Evolutionary conservation across 257 asterid species (phyloP).

Genomic region (Solanum pinnatisectum): DNA sequence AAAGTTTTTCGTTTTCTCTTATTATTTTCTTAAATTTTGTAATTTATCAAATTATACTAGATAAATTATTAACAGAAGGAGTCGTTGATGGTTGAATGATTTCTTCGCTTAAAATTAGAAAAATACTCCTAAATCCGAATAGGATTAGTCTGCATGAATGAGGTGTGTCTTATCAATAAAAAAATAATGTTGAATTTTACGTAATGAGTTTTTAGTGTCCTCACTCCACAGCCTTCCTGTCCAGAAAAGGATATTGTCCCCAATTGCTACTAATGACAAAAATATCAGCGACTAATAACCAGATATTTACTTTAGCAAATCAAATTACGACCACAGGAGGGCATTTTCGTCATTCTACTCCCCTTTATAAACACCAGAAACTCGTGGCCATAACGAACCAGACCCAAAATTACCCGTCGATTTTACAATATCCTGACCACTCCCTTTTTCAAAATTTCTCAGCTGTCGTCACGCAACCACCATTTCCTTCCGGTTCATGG

Average conservation of each 20-base stretch:
- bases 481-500: slow-evolving; percentile 32
- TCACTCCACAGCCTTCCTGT: not conserved
- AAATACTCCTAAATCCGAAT: not conserved
- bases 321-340: not conserved
- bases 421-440: not conserved
- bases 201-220: not conserved
- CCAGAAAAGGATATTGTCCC: not conserved
- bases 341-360: not conserved
- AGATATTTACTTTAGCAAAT: not conserved
- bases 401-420: not conserved
- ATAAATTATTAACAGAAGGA: not conserved
- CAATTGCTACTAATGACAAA: not conserved
- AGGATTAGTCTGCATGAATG: not conserved
- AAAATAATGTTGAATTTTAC: not conserved
- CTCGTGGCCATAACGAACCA: not conserved
- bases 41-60: not conserved
- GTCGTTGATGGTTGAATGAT: not conserved
- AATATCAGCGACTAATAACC: not conserved
- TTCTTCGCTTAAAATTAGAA: not conserved
- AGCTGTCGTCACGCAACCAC: not conserved
- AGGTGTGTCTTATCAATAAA: not conserved
- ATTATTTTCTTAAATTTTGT: not conserved
- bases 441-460: not conserved
- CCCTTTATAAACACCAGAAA: not conserved
- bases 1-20: not conserved